Evolutionary conservation across 768 basidiomycete species (phyloP).

Genomic region (Antrodiella citrinella): DNA sequence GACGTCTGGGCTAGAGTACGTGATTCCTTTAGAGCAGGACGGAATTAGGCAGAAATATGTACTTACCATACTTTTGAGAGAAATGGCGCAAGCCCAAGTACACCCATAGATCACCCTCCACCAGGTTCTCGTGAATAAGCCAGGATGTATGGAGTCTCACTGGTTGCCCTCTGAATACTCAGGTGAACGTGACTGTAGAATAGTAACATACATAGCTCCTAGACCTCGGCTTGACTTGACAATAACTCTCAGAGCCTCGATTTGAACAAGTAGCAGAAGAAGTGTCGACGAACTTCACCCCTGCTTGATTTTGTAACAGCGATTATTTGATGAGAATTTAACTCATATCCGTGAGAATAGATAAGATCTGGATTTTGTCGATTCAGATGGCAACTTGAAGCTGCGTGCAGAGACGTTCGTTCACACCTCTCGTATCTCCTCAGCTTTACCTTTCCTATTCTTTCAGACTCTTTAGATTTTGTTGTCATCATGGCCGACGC

Average conservation of each 20-base stretch:
- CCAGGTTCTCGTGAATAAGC: too few relatives aligned
- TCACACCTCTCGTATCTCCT: not conserved
- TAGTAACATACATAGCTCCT: too few relatives aligned
- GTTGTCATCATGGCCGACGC: conserved; percentile 62
- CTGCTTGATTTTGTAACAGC: not conserved
- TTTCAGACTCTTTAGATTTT: not conserved
- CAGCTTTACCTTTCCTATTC: not conserved
- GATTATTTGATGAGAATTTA: not conserved
- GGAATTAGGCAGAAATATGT: not conserved
- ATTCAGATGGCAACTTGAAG: too few relatives aligned
- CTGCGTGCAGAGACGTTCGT: too few relatives aligned
- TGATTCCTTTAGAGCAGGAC: not conserved
- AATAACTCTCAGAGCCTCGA: too few relatives aligned
- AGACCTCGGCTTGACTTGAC: too few relatives aligned
- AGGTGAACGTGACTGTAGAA: too few relatives aligned
- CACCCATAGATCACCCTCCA: conserved; percentile 44
- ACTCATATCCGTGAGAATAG: not conserved
- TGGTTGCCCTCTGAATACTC: too few relatives aligned
- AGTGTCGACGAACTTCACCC: too few relatives aligned
- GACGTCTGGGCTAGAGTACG: conserved; percentile 48
- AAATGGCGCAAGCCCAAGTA: conserved; percentile 62
- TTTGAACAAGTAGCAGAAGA: too few relatives aligned
- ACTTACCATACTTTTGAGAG: conserved; percentile 58
- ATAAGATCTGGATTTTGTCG: too few relatives aligned
- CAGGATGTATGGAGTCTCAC: too few relatives aligned